A percentile compares a stretch with the other conserved stretches of the same genome.
phyloP scores from a whole-genome alignment of 2,329 filamentous ascomycete genomes.

The Davidsoniella eucalypti region DNA sequence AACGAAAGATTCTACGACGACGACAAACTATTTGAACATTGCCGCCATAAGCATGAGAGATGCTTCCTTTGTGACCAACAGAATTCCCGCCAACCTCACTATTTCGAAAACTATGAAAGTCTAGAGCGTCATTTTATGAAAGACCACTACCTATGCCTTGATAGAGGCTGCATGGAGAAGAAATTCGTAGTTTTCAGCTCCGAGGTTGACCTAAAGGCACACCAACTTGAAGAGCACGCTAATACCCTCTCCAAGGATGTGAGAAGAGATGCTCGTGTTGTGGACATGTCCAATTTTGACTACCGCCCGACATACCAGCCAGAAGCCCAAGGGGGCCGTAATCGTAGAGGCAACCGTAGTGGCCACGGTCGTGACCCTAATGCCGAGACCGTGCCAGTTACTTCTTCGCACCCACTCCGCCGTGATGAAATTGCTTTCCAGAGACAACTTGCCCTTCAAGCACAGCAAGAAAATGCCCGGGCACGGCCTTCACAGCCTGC shows the following conservation, averaged over 20 bases:
- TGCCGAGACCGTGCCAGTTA: slow-evolving; percentile 52
- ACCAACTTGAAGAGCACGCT: slow-evolving; percentile 73
- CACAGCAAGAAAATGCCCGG: slow-evolving; percentile 37
- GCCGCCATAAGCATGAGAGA: slow-evolving; percentile 81
- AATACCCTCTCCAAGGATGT: slow-evolving; percentile 67
- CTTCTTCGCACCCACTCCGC: slow-evolving; percentile 58
- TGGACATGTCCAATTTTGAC: slow-evolving; percentile 79
- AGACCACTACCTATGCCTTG: slow-evolving; percentile 73
- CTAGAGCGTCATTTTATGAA: slow-evolving; percentile 74
- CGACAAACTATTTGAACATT: slow-evolving; percentile 88
- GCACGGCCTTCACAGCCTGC: slow-evolving; percentile 32
- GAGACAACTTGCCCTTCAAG: slow-evolving; percentile 80
- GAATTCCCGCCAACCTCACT: slow-evolving; percentile 59
- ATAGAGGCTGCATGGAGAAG: slow-evolving; percentile 83
- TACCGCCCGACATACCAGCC: slow-evolving; percentile 55
- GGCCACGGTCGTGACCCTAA: slow-evolving; percentile 23
- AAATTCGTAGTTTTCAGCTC: slow-evolving; percentile 96
- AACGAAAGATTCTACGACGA: slow-evolving; percentile 84
- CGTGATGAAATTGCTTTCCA: slow-evolving; percentile 86
- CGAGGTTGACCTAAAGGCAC: slow-evolving; percentile 86
- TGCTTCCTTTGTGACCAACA: slow-evolving; percentile 83
- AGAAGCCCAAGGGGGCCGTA: slow-evolving; percentile 28
- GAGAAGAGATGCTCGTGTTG: slow-evolving; percentile 63
- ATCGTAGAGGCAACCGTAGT: slow-evolving; percentile 24
- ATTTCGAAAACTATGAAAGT: slow-evolving; percentile 76